Evolutionary conservation across 1,284 basidiomycete species (phyloP), one percentile per base, ranked within the genome.

Genomic region (Rhodotorula mucilaginosa): DNA sequence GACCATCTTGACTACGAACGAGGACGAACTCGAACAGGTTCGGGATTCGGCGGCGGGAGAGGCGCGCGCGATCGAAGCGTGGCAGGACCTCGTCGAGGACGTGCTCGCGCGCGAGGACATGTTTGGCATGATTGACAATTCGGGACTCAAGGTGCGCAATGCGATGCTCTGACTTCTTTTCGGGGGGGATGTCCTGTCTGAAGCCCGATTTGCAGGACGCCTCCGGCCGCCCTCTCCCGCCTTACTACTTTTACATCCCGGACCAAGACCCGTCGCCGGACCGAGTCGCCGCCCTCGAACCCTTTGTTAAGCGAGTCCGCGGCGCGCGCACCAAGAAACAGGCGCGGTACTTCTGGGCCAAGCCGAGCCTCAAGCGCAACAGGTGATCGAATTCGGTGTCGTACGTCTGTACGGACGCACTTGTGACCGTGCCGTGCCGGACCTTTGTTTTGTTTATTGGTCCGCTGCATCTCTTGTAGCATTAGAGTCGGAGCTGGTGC

Each of bases 301-400:
- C 72, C 51, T 76, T 76, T 48, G 74, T 76, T 54, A 76, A 76
- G 64, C 72, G 74, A 31, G 72, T 76, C 6, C 65, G 74, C 8
- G 74, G 72, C 4, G 72, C 72, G 4, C 29, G 74, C 18, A 68
- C 69, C 6, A 64, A 68, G 63, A 63, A 63, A 19, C 61, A 61
- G 1, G 65, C 68, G 39, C 61, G 65, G 26, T 75, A 75, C 68
- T 75, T 72, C 59, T 75, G 71, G 71, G 66, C 66, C 57, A 72
- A 69, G 65, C 71, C 71, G 49, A 60, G 61, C 21, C 29, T 70
- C 34, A 61, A 49, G 60, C 70, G 67, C 61, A 72, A 72, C 54
- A 26, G 62, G 54, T 73, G 46, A 66, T 26, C n/a, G n/a, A n/a
- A 13, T 16, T 12, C 29, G 26, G 12, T 21, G 7, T 34, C 34